These are phyloP conservation scores for Chamaenerion angustifolium DNA, from an alignment of 345 rosid species.

Conservation along the genomic window DNA sequence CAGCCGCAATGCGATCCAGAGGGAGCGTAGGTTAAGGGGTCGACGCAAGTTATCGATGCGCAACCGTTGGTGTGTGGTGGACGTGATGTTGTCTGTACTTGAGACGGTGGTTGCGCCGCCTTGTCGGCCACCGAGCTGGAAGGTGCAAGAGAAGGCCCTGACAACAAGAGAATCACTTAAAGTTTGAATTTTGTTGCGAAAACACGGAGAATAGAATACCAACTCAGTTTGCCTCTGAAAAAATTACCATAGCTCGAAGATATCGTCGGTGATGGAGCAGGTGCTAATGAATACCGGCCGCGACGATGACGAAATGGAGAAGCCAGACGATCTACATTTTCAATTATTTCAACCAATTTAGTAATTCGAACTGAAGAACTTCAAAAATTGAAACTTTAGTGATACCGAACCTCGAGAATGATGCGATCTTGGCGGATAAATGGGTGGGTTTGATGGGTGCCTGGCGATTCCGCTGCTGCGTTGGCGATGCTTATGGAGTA, in stretches of 20 bases:
- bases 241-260: slow-evolving; percentile 10
- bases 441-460: slow-evolving; percentile 17
- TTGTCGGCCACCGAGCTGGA: neutral
- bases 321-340: slow-evolving; percentile 19
- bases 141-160: no score
- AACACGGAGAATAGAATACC: no score
- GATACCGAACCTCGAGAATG: slow-evolving; percentile 15
- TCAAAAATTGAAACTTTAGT: no score
- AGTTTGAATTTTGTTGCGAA: no score
- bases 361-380: no score
- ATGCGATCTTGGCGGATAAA: slow-evolving; percentile 12
- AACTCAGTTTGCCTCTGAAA: no score
- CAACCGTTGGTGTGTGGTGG: slow-evolving; percentile 29
- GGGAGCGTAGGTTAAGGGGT: slow-evolving; percentile 47
- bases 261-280: slow-evolving; percentile 19
- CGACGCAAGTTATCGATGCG: slow-evolving; percentile 31
- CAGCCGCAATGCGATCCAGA: slow-evolving; percentile 48
- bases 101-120: no score
- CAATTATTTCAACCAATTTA: neutral
- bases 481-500: slow-evolving; percentile 19
- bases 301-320: slow-evolving; percentile 15
- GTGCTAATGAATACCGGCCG: slow-evolving; percentile 20
- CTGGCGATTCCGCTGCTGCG: slow-evolving; percentile 13
- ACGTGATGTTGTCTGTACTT: neutral
- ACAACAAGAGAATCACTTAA: no score